Evolutionary conservation across 2,329 filamentous ascomycete genomes (phyloP), one percentile per base, ranked within the genome.

Genomic region (Aspergillus tanneri): DNA sequence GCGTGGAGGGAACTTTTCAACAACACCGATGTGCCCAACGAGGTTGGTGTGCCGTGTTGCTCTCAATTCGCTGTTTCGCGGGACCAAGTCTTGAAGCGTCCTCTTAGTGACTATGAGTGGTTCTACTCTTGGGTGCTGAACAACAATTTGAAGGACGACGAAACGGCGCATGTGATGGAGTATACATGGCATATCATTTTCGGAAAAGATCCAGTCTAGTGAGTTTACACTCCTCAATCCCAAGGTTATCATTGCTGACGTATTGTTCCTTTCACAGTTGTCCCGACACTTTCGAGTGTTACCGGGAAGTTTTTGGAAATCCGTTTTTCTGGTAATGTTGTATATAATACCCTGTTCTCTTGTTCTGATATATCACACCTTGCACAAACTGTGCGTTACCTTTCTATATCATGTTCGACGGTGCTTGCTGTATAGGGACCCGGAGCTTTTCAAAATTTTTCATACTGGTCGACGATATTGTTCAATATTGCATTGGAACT

Each of bases 1-100:
- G 64, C 64, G 2, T 56, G 64, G 48, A 46, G 56, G 53, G 63
- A 68, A 4, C 49, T 80, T 2, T 78, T 80, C 39, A 66, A 66
- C 23, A 62, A 56, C 16, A 66, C 62, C 3, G 28, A 68, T n/a
- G 66, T 81, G 1, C 80, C 80, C 0, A 65, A 73, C 3, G 58
- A 72, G 3, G 71, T 85, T 7, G 80, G 75, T 2, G 75, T 76
- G 4, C 73, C 80, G n/a, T 85, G 82, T 61, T 85, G 82, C 63
- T 80, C 81, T n/a, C 83, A 86, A 64, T 86, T 86, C 51, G 83
- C 78, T 0, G 78, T 85, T 6, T 78, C 79, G 3, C 68, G 73
- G 14, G 74, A 79, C 8, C 74, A 74, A 53, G 70, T 80, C 5
- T 62, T 61, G 3, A 62, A 72, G 50, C 67, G 72, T 11, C 66